phyloP scores from a whole-genome alignment of 495 filamentous ascomycete genomes.

The Bacidia gigantensis region DNA sequence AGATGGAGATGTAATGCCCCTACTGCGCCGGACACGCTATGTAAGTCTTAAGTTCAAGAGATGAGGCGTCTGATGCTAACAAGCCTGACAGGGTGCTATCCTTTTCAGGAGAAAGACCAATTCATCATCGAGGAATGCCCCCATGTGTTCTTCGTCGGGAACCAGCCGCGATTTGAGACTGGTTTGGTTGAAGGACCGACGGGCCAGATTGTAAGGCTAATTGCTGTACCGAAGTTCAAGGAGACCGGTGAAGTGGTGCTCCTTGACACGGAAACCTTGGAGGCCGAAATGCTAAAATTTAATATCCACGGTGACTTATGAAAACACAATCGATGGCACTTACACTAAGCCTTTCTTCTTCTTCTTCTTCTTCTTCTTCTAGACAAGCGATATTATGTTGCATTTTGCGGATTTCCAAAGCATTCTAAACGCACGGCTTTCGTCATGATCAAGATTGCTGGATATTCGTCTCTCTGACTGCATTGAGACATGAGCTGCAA shows the following conservation, averaged over 20 bases:
- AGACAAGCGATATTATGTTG: too few species aligned
- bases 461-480: too few species aligned
- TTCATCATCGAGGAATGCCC: slow-evolving; percentile 76
- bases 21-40: slow-evolving; percentile 91
- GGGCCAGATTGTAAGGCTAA: slow-evolving; percentile 55
- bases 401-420: too few species aligned
- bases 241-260: slow-evolving; percentile 72
- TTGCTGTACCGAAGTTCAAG: slow-evolving; percentile 69
- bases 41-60: slow-evolving; percentile 32
- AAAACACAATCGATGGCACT: too few species aligned
- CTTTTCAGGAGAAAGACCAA: slow-evolving; percentile 81
- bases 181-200: slow-evolving; percentile 50
- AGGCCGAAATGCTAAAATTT: slow-evolving; percentile 58
- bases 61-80: not conserved
- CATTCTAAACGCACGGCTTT: too few species aligned
- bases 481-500: too few species aligned
- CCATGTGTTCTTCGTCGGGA: slow-evolving; percentile 82
- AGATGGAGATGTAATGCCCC: slow-evolving; percentile 87
- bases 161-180: slow-evolving; percentile 72
- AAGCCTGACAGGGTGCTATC: slow-evolving; percentile 63
- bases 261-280: slow-evolving; percentile 74
- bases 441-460: too few species aligned
- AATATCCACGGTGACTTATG: slow-evolving; percentile 37
- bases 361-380: too few species aligned
- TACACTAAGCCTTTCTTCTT: too few species aligned